Evolutionary conservation across 331 rosid species (phyloP).

Genomic region (Spiraea crenata): DNA sequence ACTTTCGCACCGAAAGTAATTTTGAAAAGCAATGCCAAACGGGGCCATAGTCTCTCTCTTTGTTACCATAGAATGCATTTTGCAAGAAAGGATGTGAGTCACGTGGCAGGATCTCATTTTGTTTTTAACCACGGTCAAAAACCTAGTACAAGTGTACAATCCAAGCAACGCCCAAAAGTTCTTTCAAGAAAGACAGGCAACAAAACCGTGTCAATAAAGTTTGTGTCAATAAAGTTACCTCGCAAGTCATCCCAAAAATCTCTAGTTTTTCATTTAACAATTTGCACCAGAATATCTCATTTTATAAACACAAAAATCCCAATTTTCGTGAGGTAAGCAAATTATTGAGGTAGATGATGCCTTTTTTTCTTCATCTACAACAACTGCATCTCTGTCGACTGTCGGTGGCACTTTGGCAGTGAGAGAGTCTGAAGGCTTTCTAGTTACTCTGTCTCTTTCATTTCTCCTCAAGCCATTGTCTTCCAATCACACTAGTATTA

Average conservation of each 20-base stretch:
- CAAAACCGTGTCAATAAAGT: not conserved
- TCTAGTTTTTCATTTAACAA: not conserved
- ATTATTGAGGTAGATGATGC: slow-evolving; percentile 10
- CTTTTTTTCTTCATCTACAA: not conserved
- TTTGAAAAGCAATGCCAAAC: no score
- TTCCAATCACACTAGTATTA: not conserved
- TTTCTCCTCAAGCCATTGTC: slow-evolving; percentile 24
- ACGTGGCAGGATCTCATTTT: not conserved
- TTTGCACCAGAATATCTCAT: not conserved
- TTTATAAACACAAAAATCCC: not conserved
- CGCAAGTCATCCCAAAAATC: not conserved
- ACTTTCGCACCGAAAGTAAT: no score
- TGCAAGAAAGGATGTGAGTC: not conserved
- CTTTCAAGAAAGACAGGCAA: not conserved
- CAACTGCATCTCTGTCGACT: slow-evolving; percentile 19
- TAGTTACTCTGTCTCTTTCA: slow-evolving; percentile 56
- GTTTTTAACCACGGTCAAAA: not conserved
- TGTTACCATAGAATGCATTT: no score
- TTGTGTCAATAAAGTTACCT: no score
- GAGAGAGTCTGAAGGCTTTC: slow-evolving; percentile 20
- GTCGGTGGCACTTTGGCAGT: slow-evolving; percentile 48
- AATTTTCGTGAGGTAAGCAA: slow-evolving; percentile 8
- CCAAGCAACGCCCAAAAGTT: not conserved
- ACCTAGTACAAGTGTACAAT: not conserved
- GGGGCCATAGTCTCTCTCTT: no score